Percentiles rank a stretch among this genome's conserved stretches.
These are phyloP conservation scores for Allomyces javanicus DNA, from an alignment of 192 early-diverging fungal genomes.

Conservation along the genomic window DNA sequence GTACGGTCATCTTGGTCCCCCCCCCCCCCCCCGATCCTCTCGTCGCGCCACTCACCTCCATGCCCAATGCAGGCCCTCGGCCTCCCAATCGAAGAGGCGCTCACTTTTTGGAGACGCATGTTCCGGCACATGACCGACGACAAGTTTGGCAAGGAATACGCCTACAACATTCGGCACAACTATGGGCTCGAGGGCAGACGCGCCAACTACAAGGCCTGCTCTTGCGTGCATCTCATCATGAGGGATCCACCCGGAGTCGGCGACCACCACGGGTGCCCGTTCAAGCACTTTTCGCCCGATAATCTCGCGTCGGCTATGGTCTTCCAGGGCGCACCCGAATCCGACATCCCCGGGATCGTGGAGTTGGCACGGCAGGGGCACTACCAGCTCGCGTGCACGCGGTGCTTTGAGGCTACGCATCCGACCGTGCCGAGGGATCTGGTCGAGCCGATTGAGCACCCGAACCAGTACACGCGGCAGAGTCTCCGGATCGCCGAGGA, in stretches of 20 bases:
- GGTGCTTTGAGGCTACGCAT: conserved; percentile 56
- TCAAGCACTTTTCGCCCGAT: conserved; percentile 52
- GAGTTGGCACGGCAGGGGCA: conserved; percentile 48
- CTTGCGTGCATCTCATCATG: conserved; percentile 75
- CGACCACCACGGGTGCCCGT: conserved; percentile 92
- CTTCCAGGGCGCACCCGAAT: conserved; percentile 32
- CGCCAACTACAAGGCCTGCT: conserved; percentile 48
- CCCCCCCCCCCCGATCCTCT: background rate
- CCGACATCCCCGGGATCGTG: conserved; percentile 41
- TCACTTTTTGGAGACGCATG: conserved; percentile 75
- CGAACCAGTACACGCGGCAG: conserved; percentile 83
- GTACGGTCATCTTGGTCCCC: conserved; percentile 3
- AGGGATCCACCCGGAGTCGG: conserved; percentile 52
- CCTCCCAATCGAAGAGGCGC: conserved; percentile 66
- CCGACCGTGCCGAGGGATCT: conserved; percentile 14
- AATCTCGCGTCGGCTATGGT: conserved; percentile 41
- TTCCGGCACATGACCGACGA: conserved; percentile 66
- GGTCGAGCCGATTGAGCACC: conserved; percentile 64
- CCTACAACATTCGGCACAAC: conserved; percentile 89
- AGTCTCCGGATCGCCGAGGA: no score
- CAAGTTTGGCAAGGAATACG: conserved; percentile 78
- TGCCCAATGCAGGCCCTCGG: conserved; percentile 43
- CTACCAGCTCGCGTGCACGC: conserved; percentile 85
- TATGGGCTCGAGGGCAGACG: conserved; percentile 90
- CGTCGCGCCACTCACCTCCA: background rate